A percentile compares a stretch with the other conserved stretches of the same genome.
These are phyloP conservation scores for Botrytis porri DNA, from an alignment of 2,329 filamentous ascomycete genomes.

Conservation along the genomic window DNA sequence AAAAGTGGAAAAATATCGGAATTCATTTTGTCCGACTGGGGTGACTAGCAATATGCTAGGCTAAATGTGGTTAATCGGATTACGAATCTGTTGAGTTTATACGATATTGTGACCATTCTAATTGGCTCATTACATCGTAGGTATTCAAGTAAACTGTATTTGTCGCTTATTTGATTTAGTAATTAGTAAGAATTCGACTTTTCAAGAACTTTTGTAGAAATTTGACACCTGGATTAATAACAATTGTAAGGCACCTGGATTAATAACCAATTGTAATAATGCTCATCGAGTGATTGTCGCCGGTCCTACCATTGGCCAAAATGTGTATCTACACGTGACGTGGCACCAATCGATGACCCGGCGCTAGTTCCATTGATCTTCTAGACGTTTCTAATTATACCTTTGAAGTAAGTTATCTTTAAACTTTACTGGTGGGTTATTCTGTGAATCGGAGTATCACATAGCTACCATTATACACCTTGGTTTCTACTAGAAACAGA, in stretches of 20 bases:
- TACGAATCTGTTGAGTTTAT: too few relatives aligned
- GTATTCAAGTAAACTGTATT: not conserved
- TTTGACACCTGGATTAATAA: not conserved
- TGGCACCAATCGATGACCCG: not conserved
- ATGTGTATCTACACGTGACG: not conserved
- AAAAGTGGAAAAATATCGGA: too few relatives aligned
- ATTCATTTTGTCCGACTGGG: too few relatives aligned
- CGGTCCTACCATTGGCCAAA: not conserved
- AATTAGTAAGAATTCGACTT: too few relatives aligned
- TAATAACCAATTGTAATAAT: too few relatives aligned
- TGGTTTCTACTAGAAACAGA: not conserved
- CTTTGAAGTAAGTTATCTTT: not conserved
- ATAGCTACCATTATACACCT: not conserved
- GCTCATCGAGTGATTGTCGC: not conserved
- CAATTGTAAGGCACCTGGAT: not conserved
- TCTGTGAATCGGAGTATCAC: not conserved
- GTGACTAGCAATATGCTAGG: too few relatives aligned
- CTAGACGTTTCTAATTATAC: not conserved
- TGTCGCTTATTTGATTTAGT: not conserved
- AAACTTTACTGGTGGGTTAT: not conserved
- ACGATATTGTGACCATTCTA: not conserved
- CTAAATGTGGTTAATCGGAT: too few relatives aligned
- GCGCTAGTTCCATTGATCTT: not conserved
- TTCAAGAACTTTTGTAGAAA: not conserved
- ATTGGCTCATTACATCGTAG: not conserved